phyloP scores from a whole-genome alignment of 2,329 filamentous ascomycete species.

The Graphilbum ipis-grandicollis region DNA sequence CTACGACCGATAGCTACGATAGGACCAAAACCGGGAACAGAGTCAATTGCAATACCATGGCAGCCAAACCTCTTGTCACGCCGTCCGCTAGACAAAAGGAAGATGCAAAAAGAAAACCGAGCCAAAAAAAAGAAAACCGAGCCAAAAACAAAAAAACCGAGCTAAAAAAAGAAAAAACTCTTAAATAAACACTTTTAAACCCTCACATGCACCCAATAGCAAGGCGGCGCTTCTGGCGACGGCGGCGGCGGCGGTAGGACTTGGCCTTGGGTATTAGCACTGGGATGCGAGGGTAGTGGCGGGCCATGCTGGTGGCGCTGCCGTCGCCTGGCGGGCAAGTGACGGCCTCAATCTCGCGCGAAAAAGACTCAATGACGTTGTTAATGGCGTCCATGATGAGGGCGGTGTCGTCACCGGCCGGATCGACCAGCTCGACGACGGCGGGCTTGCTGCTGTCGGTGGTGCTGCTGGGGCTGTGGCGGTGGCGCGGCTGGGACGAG shows the following conservation, averaged over 20 bases:
- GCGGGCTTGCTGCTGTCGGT: constrained; percentile 7
- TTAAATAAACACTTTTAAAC: neutral
- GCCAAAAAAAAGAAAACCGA: too few species aligned
- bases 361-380: constrained; percentile 12
- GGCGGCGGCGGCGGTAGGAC: constrained; percentile 1
- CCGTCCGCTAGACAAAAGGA: too few species aligned
- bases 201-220: constrained; percentile 5
- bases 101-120: too few species aligned
- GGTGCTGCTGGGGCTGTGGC: neutral
- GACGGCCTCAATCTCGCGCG: constrained; percentile 8
- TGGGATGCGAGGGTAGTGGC: constrained; percentile 5
- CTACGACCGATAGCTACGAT: too few species aligned
- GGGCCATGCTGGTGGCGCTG: neutral
- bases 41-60: too few species aligned
- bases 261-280: constrained; percentile 10
- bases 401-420: constrained; percentile 10
- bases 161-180: too few species aligned
- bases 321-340: neutral
- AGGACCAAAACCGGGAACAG: too few species aligned
- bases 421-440: constrained; percentile 15
- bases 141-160: too few species aligned
- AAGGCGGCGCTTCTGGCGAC: constrained; percentile 1
- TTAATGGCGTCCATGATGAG: constrained; percentile 9
- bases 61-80: too few species aligned
- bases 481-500: neutral